phyloP scores from a whole-genome alignment of 352 stramenopile genomes.

The Pythium utonaiense region DNA sequence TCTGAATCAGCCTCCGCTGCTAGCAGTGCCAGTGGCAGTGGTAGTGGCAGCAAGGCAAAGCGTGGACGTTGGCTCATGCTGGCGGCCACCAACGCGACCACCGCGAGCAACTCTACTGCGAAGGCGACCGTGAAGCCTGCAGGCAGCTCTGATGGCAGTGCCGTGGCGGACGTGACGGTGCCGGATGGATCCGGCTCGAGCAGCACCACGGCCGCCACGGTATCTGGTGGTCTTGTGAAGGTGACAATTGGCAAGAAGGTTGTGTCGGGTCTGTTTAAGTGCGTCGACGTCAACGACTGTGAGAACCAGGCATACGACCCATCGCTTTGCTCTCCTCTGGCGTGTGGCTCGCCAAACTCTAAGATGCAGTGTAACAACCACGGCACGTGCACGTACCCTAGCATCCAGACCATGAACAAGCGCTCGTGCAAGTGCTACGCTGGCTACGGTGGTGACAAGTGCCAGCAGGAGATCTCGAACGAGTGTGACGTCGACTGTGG shows the following conservation, averaged over 20 bases:
- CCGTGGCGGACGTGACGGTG: conserved; percentile 12
- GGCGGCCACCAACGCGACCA: conserved; percentile 14
- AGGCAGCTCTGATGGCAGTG: conserved; percentile 8
- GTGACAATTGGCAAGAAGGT: conserved; percentile 49
- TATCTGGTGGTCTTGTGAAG: conserved; percentile 37
- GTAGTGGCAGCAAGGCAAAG: conserved; percentile 4
- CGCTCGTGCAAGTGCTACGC: conserved; percentile 35
- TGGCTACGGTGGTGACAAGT: conserved; percentile 40
- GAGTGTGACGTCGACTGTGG: conserved; percentile 56
- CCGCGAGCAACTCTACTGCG: neutral
- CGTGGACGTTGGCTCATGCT: conserved; percentile 22
- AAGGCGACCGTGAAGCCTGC: neutral
- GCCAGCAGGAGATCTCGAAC: conserved; percentile 38
- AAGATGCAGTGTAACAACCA: conserved; percentile 35
- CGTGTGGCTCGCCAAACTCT: conserved; percentile 28
- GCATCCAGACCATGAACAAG: conserved; percentile 29
- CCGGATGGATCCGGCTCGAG: conserved; percentile 2
- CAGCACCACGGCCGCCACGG: conserved; percentile 25
- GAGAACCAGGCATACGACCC: conserved; percentile 35
- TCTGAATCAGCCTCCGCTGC: too few species aligned
- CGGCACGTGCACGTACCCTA: conserved; percentile 42
- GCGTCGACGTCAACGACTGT: conserved; percentile 42
- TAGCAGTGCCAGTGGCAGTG: too few species aligned
- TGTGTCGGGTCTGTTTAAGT: conserved; percentile 47
- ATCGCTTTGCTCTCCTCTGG: conserved; percentile 28